phyloP scores from a whole-genome alignment of 371 early-diverging fungal species.

The Homolaphlyctis polyrhiza region DNA sequence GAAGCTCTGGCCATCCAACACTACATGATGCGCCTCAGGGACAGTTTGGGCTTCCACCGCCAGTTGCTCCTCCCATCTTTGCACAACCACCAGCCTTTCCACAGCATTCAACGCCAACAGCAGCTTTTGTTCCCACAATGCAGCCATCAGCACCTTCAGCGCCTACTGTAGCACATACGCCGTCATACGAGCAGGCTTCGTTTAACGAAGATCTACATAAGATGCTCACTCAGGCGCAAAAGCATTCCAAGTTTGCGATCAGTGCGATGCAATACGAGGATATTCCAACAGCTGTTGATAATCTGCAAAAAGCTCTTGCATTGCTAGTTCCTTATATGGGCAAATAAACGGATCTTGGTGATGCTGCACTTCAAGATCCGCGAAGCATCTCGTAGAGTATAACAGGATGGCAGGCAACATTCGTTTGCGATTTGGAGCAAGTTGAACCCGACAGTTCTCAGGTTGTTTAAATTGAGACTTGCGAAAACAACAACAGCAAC shows the following conservation, averaged over 20 bases:
- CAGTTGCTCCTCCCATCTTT: too few species aligned
- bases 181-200: neutral
- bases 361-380: too few species aligned
- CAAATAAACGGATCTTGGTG: neutral
- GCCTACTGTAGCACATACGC: neutral
- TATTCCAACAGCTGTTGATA: slow-evolving; percentile 73
- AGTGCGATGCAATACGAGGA: slow-evolving; percentile 95
- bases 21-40: too few species aligned
- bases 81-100: too few species aligned
- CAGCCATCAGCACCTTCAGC: slow-evolving; percentile 1
- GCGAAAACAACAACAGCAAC: too few species aligned
- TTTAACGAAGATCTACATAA: slow-evolving; percentile 16
- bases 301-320: slow-evolving; percentile 71
- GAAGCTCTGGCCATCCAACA: too few species aligned
- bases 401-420: too few species aligned
- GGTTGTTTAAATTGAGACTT: too few species aligned
- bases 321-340: slow-evolving; percentile 13
- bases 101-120: slow-evolving; percentile 4
- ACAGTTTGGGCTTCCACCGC: too few species aligned
- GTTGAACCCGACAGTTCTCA: too few species aligned
- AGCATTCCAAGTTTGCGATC: slow-evolving; percentile 86
- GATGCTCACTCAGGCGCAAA: slow-evolving; percentile 70
- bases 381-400: too few species aligned
- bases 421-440: neutral
- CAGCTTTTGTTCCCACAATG: neutral